Evolutionary conservation across 1,284 basidiomycete species (phyloP).

Genomic region (Clitocybe nebularis): DNA sequence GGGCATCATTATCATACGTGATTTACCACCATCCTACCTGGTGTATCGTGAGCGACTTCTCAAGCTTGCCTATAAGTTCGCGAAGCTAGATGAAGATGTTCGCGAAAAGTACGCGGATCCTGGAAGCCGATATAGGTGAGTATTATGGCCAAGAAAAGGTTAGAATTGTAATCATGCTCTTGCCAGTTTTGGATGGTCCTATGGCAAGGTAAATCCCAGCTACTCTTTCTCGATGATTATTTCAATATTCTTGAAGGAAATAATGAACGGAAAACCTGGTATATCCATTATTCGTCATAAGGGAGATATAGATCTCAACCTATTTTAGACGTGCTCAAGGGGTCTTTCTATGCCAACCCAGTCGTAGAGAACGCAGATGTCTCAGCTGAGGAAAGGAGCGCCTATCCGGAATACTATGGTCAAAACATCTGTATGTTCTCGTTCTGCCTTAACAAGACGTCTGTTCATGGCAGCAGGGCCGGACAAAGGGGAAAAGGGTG

Average conservation of each 20-base stretch:
- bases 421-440: constrained; percentile 63
- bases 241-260: constrained; percentile 51
- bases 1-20: constrained; percentile 78
- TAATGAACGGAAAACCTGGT: constrained; percentile 91
- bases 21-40: constrained; percentile 68
- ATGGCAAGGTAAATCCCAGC: constrained; percentile 65
- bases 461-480: constrained; percentile 59
- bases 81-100: constrained; percentile 56
- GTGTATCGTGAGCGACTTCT: constrained; percentile 67
- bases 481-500: constrained; percentile 43
- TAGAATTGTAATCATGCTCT: no score
- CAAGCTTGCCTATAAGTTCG: constrained; percentile 70
- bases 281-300: not conserved
- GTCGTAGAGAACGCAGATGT: constrained; percentile 63
- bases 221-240: not conserved
- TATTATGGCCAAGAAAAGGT: constrained; percentile 8
- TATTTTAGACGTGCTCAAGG: constrained; percentile 73
- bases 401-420: constrained; percentile 78
- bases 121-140: constrained; percentile 66
- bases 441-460: not conserved
- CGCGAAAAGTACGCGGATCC: constrained; percentile 73
- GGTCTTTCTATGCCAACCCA: constrained; percentile 91
- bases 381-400: constrained; percentile 41
- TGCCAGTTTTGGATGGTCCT: constrained; percentile 94
- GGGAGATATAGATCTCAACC: not conserved